A percentile compares a stretch with the other conserved stretches of the same genome.
phyloP scores from a whole-genome alignment of 768 basidiomycete species.

The Serendipita indica region DNA sequence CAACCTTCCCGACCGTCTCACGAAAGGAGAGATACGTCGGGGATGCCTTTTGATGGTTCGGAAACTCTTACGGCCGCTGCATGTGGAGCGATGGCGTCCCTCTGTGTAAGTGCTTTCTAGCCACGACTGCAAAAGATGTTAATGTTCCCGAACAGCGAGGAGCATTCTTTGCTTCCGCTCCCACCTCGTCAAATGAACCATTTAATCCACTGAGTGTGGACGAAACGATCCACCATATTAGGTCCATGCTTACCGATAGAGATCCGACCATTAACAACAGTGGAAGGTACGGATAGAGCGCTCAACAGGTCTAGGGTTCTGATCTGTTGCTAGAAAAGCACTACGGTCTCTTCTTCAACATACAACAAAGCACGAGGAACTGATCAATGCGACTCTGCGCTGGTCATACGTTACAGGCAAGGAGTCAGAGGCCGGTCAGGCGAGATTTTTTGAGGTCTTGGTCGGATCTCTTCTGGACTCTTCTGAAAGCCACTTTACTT shows the following conservation, averaged over 20 bases:
- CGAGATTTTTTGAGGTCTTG: conserved; percentile 65
- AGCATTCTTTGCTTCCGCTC: conserved; percentile 54
- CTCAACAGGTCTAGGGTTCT: conserved; percentile 12
- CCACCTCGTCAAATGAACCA: conserved; percentile 50
- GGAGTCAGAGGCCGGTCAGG: conserved; percentile 39
- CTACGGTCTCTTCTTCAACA: conserved; percentile 51
- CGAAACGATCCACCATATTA: conserved; percentile 47
- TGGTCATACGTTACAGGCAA: conserved; percentile 50
- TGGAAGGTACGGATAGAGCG: conserved; percentile 46
- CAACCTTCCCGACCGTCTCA: not conserved
- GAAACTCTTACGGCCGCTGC: conserved; percentile 63
- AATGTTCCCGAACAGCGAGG: conserved; percentile 40
- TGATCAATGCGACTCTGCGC: conserved; percentile 50
- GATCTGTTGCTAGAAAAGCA: conserved; percentile 45
- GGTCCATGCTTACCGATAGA: conserved; percentile 50
- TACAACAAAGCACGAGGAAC: conserved; percentile 35
- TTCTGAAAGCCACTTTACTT: conserved; percentile 43
- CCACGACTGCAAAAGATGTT: not conserved
- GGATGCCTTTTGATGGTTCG: conserved; percentile 27
- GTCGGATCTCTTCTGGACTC: conserved; percentile 48
- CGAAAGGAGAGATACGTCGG: not conserved
- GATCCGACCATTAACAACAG: conserved; percentile 35
- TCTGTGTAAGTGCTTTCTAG: conserved; percentile 49
- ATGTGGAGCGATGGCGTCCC: conserved; percentile 71
- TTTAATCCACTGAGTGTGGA: conserved; percentile 38